Percentiles rank a stretch among this genome's conserved stretches.
These are phyloP conservation scores for Candida verbasci DNA, from an alignment of 805 yeast genomes.

Conservation along the genomic window DNA sequence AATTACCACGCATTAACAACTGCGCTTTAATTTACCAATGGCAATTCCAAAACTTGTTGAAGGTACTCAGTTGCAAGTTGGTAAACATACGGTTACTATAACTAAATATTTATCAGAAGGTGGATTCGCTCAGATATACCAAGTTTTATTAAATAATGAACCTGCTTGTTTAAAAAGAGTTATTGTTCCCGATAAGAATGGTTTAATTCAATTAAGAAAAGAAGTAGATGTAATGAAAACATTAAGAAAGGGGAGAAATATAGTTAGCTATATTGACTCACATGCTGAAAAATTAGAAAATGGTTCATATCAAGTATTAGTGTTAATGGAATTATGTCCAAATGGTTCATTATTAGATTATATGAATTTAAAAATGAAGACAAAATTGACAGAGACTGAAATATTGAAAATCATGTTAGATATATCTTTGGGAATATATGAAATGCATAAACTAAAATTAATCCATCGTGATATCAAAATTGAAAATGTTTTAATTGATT, in stretches of 20 bases:
- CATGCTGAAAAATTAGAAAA: constrained; percentile 61
- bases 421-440: constrained; percentile 70
- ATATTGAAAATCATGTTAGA: constrained; percentile 81
- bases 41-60: constrained; percentile 29
- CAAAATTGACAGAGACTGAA: constrained; percentile 72
- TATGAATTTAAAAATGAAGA: constrained; percentile 81
- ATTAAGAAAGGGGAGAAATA: constrained; percentile 49
- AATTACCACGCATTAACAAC: too few species aligned
- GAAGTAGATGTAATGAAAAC: constrained; percentile 80
- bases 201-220: constrained; percentile 58
- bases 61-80: constrained; percentile 39
- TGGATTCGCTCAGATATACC: constrained; percentile 79
- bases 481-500: constrained; percentile 85
- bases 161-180: constrained; percentile 72
- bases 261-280: constrained; percentile 71
- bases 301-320: constrained; percentile 78
- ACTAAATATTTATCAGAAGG: constrained; percentile 44
- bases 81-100: constrained; percentile 34
- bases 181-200: constrained; percentile 65
- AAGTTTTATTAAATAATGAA: constrained; percentile 50
- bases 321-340: constrained; percentile 91
- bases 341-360: constrained; percentile 82
- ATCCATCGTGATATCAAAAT: constrained; percentile 93
- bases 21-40: too few species aligned
- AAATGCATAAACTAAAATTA: constrained; percentile 77